Evolutionary conservation across 768 basidiomycete genomes (phyloP).

Genomic region (Termitomyces sp.): DNA sequence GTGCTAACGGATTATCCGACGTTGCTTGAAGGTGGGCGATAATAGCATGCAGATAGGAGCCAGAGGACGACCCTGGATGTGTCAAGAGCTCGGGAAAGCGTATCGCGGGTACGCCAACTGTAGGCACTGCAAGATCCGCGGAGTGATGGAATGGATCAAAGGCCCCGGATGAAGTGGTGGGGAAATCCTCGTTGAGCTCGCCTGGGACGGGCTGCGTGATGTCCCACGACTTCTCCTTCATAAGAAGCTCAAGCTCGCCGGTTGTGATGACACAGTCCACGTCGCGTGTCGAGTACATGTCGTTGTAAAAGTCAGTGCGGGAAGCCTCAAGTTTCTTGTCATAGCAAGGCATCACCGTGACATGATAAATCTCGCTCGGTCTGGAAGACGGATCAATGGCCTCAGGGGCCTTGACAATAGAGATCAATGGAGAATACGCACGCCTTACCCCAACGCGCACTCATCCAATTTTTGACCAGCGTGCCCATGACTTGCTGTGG

Average conservation of each 20-base stretch:
- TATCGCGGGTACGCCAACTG: slow-evolving; percentile 6
- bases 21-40: slow-evolving; percentile 49
- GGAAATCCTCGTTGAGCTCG: slow-evolving; percentile 33
- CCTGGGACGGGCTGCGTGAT: slow-evolving; percentile 52
- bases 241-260: slow-evolving; percentile 84
- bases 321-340: slow-evolving; percentile 99
- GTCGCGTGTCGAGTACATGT: slow-evolving; percentile 78
- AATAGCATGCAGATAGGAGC: slow-evolving; percentile 85
- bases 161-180: slow-evolving; percentile 9
- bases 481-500: slow-evolving; percentile 95
- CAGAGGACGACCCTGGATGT: slow-evolving; percentile 86
- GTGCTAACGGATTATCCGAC: slow-evolving; percentile 40
- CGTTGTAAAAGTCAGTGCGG: slow-evolving; percentile 87
- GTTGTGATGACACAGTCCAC: slow-evolving; percentile 98
- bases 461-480: slow-evolving; percentile 89
- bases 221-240: slow-evolving; percentile 81
- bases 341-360: slow-evolving; percentile 98
- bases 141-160: slow-evolving; percentile 1
- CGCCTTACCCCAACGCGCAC: slow-evolving; percentile 59
- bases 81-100: slow-evolving; percentile 67
- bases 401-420: background rate
- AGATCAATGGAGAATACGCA: slow-evolving; percentile 35
- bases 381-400: slow-evolving; percentile 32
- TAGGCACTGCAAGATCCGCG: background rate
- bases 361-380: slow-evolving; percentile 89